A percentile compares a stretch with the other conserved stretches of the same genome.
Conservation (phyloP, 1,284 basidiomycete genomes). For the Boletus mariae region DNA sequence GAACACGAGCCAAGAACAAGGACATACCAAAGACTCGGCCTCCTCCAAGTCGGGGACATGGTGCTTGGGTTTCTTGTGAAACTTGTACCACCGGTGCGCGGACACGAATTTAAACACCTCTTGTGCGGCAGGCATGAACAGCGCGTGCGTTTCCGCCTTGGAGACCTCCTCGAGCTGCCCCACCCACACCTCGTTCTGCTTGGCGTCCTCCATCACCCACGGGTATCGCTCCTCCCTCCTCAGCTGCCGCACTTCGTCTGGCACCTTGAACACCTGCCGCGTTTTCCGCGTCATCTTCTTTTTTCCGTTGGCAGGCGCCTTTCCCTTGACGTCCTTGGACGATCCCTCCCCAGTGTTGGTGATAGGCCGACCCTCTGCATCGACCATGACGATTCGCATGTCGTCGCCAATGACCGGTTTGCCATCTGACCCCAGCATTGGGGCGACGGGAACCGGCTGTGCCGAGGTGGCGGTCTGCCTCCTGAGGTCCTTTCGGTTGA, state of each 20-base stretch:
- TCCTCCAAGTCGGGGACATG: conserved; percentile 66
- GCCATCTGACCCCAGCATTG: conserved; percentile 73
- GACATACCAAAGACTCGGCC: conserved; percentile 67
- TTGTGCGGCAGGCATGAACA: conserved; percentile 73
- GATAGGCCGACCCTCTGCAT: conserved; percentile 70
- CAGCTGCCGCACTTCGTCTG: conserved; percentile 64
- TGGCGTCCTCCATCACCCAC: conserved; percentile 83
- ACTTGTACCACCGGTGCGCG: conserved; percentile 86
- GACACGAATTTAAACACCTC: conserved; percentile 83
- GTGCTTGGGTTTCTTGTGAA: conserved; percentile 77
- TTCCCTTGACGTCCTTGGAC: conserved; percentile 45
- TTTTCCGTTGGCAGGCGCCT: conserved; percentile 45
- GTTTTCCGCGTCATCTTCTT: conserved; percentile 85
- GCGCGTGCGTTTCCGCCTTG: conserved; percentile 59
- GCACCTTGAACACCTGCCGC: conserved; percentile 73
- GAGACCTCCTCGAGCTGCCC: conserved; percentile 76
- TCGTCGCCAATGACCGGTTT: conserved; percentile 74
- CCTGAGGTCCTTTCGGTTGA: conserved; percentile 79
- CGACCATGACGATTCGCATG: conserved; percentile 75
- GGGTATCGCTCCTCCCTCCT: conserved; percentile 82
- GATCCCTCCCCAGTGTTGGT: conserved; percentile 40
- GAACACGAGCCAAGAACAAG: conserved; percentile 21
- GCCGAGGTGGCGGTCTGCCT: conserved; percentile 42
- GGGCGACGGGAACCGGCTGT: conserved; percentile 51
- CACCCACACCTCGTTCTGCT: conserved; percentile 67